Conservation (phyloP, 495 filamentous ascomycete species). For the Aspergillus egyptiacus region DNA sequence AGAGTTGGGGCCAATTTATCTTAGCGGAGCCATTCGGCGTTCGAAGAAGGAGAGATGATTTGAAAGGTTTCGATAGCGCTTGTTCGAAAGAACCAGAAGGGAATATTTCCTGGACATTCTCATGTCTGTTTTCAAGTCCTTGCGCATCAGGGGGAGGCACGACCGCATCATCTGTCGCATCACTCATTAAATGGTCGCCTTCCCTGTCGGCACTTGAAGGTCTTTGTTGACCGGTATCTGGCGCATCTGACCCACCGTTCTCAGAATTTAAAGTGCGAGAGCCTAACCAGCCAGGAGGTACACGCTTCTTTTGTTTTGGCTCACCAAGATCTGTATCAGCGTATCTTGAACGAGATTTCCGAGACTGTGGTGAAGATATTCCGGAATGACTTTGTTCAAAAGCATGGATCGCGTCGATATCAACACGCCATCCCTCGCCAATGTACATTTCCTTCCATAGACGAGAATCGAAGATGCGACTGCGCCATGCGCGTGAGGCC, state of each 20-base stretch:
- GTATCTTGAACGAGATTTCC: slow-evolving; percentile 40
- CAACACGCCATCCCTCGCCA: slow-evolving; percentile 76
- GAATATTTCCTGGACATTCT: slow-evolving; percentile 6
- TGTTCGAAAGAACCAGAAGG: slow-evolving; percentile 10
- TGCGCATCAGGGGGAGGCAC: slow-evolving; percentile 7
- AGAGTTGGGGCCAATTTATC: slow-evolving; percentile 61
- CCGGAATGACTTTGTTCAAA: slow-evolving; percentile 59
- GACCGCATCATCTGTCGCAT: slow-evolving; percentile 29
- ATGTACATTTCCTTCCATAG: slow-evolving; percentile 81
- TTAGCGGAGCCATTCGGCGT: slow-evolving; percentile 31
- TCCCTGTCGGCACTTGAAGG: slow-evolving; percentile 41
- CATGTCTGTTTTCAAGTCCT: neutral
- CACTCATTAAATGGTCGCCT: slow-evolving; percentile 44
- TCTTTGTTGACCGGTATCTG: slow-evolving; percentile 8
- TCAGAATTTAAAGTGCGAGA: slow-evolving; percentile 18
- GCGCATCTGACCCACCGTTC: slow-evolving; percentile 3
- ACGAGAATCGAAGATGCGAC: slow-evolving; percentile 71
- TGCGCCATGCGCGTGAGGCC: slow-evolving; percentile 75
- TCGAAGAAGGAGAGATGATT: slow-evolving; percentile 31
- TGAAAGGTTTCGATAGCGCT: slow-evolving; percentile 16
- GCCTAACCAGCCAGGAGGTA: slow-evolving; percentile 39
- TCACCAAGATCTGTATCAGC: slow-evolving; percentile 42
- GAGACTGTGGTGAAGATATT: slow-evolving; percentile 35
- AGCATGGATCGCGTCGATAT: slow-evolving; percentile 54
- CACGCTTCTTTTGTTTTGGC: slow-evolving; percentile 48